phyloP scores from a whole-genome alignment of 768 basidiomycete species.

The Gloeophyllum trabeum region DNA sequence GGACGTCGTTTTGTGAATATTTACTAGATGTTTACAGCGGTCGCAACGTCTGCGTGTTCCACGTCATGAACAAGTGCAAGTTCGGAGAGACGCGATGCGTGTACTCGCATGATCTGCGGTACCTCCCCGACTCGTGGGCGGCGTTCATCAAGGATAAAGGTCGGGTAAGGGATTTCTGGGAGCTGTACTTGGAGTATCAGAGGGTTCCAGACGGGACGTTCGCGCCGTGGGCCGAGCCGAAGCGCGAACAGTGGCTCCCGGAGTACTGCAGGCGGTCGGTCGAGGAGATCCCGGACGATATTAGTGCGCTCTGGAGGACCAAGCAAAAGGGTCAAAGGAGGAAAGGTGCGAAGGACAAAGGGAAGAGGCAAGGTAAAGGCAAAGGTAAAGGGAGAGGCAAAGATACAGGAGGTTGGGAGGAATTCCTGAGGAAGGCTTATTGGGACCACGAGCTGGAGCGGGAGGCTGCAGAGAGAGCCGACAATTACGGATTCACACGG shows the following conservation, averaged over 20 bases:
- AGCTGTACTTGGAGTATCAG: background rate
- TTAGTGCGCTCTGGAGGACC: background rate
- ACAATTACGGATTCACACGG: slow-evolving; percentile 22
- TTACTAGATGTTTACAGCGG: background rate
- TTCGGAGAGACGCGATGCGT: slow-evolving; percentile 2
- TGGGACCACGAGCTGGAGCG: background rate
- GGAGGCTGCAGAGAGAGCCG: slow-evolving; percentile 10
- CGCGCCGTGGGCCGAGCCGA: background rate
- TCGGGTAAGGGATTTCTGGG: background rate
- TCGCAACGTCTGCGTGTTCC: slow-evolving; percentile 4
- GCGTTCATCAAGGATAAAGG: background rate
- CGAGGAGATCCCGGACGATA: background rate
- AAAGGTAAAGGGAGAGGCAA: slow-evolving; percentile 1
- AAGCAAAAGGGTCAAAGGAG: background rate
- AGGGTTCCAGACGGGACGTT: background rate
- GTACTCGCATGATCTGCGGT: slow-evolving; percentile 1
- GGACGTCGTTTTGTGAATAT: background rate
- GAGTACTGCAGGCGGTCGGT: background rate
- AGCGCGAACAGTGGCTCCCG: background rate
- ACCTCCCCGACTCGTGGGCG: slow-evolving; percentile 1
- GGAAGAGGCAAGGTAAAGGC: background rate
- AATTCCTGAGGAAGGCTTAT: background rate
- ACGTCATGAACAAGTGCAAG: slow-evolving; percentile 4
- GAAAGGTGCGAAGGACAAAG: background rate
- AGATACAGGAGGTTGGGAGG: background rate